phyloP scores from a whole-genome alignment of 2,329 filamentous ascomycete species.

The Fusarium heterosporum region DNA sequence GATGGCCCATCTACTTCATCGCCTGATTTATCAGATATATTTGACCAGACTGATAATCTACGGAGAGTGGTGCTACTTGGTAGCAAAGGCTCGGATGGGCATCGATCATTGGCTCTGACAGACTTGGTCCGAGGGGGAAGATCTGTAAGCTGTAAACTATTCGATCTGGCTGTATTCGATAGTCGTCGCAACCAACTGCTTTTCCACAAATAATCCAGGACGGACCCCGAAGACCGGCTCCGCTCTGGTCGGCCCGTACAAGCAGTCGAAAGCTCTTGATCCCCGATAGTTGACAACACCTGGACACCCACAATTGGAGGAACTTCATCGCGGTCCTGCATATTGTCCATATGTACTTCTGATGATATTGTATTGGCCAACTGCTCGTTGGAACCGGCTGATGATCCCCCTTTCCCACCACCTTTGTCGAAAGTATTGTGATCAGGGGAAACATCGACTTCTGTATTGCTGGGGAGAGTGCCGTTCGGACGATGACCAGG shows the following conservation, averaged over 20 bases:
- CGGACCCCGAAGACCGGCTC: constrained; percentile 45
- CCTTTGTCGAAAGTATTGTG: neutral
- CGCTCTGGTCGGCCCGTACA: constrained; percentile 28
- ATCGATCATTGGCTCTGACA: constrained; percentile 27
- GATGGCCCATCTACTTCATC: constrained; percentile 43
- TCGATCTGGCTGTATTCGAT: constrained; percentile 44
- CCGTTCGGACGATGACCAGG: constrained; percentile 38
- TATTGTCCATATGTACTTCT: neutral
- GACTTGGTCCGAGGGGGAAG: constrained; percentile 34
- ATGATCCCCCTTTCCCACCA: neutral
- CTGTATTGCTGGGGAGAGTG: neutral
- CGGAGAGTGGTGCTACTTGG: constrained; percentile 33
- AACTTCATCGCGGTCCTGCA: neutral
- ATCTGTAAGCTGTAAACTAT: constrained; percentile 47
- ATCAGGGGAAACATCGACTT: neutral
- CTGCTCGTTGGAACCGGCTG: neutral
- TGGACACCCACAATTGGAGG: constrained; percentile 15
- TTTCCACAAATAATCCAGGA: constrained; percentile 51
- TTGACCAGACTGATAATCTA: constrained; percentile 31
- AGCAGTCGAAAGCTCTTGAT: neutral
- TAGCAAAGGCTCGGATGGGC: constrained; percentile 42
- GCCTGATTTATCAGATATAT: constrained; percentile 38
- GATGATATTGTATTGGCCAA: neutral
- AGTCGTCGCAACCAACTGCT: constrained; percentile 51
- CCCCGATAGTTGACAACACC: constrained; percentile 1